phyloP scores from a whole-genome alignment of 75 land plant genomes.

The Gnetum montanum region DNA sequence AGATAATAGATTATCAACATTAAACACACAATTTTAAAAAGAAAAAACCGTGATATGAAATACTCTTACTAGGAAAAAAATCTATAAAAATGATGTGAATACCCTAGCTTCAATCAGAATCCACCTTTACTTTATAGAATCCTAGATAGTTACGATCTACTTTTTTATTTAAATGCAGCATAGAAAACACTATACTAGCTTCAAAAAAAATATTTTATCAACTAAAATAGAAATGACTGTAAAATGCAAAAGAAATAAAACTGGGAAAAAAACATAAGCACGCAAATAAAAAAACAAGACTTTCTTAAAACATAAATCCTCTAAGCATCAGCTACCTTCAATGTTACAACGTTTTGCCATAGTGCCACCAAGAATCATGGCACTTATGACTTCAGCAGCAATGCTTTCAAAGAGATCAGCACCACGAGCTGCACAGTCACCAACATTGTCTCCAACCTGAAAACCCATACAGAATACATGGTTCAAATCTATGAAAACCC shows the following conservation, averaged over 20 bases:
- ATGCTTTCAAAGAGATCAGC: conserved; percentile 99
- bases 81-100: too few species aligned
- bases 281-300: too few species aligned
- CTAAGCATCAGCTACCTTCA: too few species aligned
- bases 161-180: neutral
- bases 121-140: too few species aligned
- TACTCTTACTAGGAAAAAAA: too few species aligned
- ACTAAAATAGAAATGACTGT: neutral
- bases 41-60: too few species aligned
- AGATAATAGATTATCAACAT: too few species aligned
- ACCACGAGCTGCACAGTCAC: conserved; percentile 99
- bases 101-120: too few species aligned
- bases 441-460: conserved; percentile 99
- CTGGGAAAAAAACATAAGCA: neutral
- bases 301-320: too few species aligned
- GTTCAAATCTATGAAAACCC: too few species aligned
- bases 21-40: too few species aligned
- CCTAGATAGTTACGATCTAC: neutral
- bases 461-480: too few species aligned
- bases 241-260: neutral
- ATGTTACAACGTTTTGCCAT: conserved; percentile 95
- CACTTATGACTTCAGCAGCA: conserved; percentile 98
- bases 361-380: conserved; percentile 99
- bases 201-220: neutral
- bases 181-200: neutral